These are phyloP conservation scores for Aspergillus ochraceoroseus DNA, from an alignment of 2,329 filamentous ascomycete species.

Conservation along the genomic window DNA sequence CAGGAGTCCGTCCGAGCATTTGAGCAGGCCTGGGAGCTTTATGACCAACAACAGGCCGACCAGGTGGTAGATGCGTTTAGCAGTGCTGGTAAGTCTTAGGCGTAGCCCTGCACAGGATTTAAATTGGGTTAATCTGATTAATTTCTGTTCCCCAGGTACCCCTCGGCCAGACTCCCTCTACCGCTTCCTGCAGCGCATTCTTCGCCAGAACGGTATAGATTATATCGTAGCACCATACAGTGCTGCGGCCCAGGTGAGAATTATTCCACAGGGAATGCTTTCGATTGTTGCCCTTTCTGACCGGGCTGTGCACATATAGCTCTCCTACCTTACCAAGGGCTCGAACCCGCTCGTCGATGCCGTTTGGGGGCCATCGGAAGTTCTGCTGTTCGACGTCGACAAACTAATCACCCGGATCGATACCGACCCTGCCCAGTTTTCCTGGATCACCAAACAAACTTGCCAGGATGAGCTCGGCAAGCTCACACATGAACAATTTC, in stretches of 20 bases:
- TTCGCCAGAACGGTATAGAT: slow-evolving; percentile 63
- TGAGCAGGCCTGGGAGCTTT: slow-evolving; percentile 77
- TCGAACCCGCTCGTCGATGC: slow-evolving; percentile 64
- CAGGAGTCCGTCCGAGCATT: slow-evolving; percentile 64
- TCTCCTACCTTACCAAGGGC: slow-evolving; percentile 72
- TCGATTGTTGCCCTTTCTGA: slow-evolving; percentile 7
- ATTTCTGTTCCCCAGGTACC: slow-evolving; percentile 52
- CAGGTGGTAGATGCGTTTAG: slow-evolving; percentile 84
- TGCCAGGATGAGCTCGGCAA: slow-evolving; percentile 63
- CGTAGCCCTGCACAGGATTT: too few relatives aligned
- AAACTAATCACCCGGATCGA: slow-evolving; percentile 60
- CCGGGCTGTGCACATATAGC: slow-evolving; percentile 26
- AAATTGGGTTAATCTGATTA: slow-evolving; percentile 30
- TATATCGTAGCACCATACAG: slow-evolving; percentile 84
- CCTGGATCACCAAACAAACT: slow-evolving; percentile 59
- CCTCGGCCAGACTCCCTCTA: slow-evolving; percentile 68
- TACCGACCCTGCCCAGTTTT: slow-evolving; percentile 59
- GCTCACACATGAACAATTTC: slow-evolving; percentile 67
- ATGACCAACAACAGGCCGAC: slow-evolving; percentile 72
- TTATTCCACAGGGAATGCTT: neutral
- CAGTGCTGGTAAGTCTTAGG: slow-evolving; percentile 73
- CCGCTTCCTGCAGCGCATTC: slow-evolving; percentile 68
- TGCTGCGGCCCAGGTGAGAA: slow-evolving; percentile 72
- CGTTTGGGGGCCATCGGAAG: slow-evolving; percentile 77
- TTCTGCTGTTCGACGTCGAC: slow-evolving; percentile 78